Conservation (phyloP, 176 grass and related monocot species). For the Paspalum vaginatum region DNA sequence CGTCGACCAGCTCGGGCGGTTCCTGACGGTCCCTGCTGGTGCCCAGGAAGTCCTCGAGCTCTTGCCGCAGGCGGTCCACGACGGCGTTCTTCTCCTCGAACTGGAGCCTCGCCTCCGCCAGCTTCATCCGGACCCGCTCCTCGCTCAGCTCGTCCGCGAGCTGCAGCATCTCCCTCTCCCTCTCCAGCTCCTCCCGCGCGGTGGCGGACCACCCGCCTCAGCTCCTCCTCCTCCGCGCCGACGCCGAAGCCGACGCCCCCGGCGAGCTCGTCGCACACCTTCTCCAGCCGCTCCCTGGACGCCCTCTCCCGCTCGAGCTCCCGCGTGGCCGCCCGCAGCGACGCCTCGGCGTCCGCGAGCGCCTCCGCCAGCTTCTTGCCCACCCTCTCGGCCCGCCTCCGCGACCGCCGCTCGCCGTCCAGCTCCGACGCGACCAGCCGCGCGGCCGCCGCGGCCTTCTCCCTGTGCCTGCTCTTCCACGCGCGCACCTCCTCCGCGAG, state of each 20-base stretch:
- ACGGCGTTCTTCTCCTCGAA: constrained; percentile 91
- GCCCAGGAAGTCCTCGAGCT: constrained; percentile 66
- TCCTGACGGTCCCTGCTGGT: not conserved
- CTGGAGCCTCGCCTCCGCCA: constrained; percentile 72
- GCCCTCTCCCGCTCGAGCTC: constrained; percentile 67
- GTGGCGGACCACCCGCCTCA: constrained; percentile 51
- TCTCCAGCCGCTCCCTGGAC: constrained; percentile 61
- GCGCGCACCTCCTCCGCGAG: constrained; percentile 46
- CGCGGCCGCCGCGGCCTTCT: constrained; percentile 57
- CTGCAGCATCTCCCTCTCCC: constrained; percentile 78
- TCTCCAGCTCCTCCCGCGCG: constrained; percentile 63
- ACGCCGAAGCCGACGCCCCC: constrained; percentile 33
- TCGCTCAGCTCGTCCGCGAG: constrained; percentile 83
- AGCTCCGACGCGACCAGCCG: constrained; percentile 51
- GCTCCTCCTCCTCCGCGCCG: constrained; percentile 54
- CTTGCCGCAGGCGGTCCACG: constrained; percentile 62
- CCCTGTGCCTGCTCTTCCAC: constrained; percentile 59
- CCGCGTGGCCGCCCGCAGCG: constrained; percentile 41
- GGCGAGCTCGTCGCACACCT: constrained; percentile 66
- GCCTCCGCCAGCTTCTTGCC: constrained; percentile 59
- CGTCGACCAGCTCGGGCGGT: not conserved
- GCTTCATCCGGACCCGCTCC: constrained; percentile 90
- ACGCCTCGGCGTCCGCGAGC: constrained; percentile 46
- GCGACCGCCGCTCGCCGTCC: constrained; percentile 55
- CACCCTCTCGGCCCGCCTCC: constrained; percentile 59